phyloP scores from a whole-genome alignment of 352 stramenopile genomes.

The Phytophthora podocarpi region DNA sequence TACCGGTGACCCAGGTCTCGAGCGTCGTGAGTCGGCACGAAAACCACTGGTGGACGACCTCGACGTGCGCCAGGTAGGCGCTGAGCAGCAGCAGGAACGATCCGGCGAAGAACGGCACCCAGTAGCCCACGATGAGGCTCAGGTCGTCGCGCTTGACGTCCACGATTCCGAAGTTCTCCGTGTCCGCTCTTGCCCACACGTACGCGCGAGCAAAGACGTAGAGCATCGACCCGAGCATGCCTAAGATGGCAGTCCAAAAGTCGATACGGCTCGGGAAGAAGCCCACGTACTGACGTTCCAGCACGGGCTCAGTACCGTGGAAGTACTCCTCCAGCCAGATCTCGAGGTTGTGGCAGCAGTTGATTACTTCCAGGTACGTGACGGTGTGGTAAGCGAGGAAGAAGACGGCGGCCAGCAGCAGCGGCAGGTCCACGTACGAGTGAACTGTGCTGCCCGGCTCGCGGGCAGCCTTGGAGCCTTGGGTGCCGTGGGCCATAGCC shows the following conservation, averaged over 20 bases:
- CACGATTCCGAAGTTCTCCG: constrained; percentile 79
- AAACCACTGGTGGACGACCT: constrained; percentile 87
- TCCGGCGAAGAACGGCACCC: constrained; percentile 83
- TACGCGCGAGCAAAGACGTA: constrained; percentile 67
- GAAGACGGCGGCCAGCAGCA: constrained; percentile 63
- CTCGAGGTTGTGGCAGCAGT: constrained; percentile 89
- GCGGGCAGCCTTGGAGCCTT: constrained; percentile 29
- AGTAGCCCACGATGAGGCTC: constrained; percentile 77
- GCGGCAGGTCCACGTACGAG: constrained; percentile 59
- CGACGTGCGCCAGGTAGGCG: constrained; percentile 80
- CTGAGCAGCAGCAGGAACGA: constrained; percentile 78
- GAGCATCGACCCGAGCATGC: constrained; percentile 63
- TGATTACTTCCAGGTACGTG: constrained; percentile 89
- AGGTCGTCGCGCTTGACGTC: constrained; percentile 68
- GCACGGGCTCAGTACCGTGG: constrained; percentile 68
- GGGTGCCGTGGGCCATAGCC: constrained; percentile 50
- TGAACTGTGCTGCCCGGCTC: constrained; percentile 32
- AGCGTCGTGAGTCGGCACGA: constrained; percentile 70
- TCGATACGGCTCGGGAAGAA: constrained; percentile 87
- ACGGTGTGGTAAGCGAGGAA: constrained; percentile 63
- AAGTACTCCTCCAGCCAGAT: constrained; percentile 89
- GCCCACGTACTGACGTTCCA: constrained; percentile 69
- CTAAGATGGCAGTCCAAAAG: constrained; percentile 75
- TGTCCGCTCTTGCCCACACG: constrained; percentile 56
- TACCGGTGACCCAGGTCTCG: constrained; percentile 56